phyloP scores from a whole-genome alignment of 129 eudicot genomes.

The Glebionis coronaria region DNA sequence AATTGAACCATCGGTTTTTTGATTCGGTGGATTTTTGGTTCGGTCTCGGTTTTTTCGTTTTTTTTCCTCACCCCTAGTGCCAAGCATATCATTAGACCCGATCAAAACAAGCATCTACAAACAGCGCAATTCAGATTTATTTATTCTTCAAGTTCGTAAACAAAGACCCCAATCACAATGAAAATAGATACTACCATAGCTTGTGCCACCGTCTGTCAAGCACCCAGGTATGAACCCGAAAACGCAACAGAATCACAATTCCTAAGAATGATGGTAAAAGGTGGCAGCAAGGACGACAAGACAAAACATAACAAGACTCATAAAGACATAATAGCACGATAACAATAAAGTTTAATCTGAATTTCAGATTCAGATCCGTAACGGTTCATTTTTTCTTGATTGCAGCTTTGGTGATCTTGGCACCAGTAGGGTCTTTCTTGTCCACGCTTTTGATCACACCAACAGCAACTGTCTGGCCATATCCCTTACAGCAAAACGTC shows the following conservation, averaged over 20 bases:
- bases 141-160: not conserved
- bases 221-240: slow-evolving; percentile 44
- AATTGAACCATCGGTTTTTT: no score
- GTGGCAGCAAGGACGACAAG: slow-evolving; percentile 8
- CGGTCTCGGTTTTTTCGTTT: no score
- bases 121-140: not conserved
- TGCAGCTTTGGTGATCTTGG: slow-evolving; percentile 53
- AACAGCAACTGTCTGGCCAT: slow-evolving; percentile 54
- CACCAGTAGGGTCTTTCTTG: slow-evolving; percentile 51
- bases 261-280: slow-evolving; percentile 12
- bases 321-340: not conserved
- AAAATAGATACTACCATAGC: slow-evolving; percentile 21
- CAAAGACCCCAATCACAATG: not conserved
- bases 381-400: slow-evolving; percentile 44
- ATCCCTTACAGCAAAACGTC: slow-evolving; percentile 51
- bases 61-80: no score
- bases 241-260: slow-evolving; percentile 26
- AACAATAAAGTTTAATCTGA: slow-evolving; percentile 10
- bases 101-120: no score
- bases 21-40: no score
- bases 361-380: not conserved
- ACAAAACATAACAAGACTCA: not conserved
- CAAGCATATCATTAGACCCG: no score
- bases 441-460: slow-evolving; percentile 52
- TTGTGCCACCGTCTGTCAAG: no score